Base-by-base conservation (phyloP, 352 stramenopile genomes). In the Elongisporangium undulatum region DNA sequence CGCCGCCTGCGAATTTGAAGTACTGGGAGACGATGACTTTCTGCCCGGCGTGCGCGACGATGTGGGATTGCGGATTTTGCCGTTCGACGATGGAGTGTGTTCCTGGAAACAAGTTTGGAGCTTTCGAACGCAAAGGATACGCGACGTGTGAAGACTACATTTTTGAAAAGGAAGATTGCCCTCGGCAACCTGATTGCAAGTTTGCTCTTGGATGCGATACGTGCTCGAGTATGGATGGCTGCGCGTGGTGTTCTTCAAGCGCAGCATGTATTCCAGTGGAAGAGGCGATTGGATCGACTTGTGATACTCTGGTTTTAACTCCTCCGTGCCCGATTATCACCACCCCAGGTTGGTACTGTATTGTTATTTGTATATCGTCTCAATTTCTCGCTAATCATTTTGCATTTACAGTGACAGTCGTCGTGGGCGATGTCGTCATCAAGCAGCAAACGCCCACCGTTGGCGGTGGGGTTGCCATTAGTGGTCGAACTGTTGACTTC, bases 171-270 rank as follows among this genome's bases (percentile, higher is more conserved):
- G 73, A 74, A 15, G 66, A 75, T 12, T 98, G 93, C 61, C 88
- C 86, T 21, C 64, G 81, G 51, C 87, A 89, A 53, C 83, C 83
- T 13, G 59, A 71, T 41, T 93, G 84, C 59, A 57, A 85, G 39
- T 48, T 57, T 3, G 63, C 79, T 22, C 73, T 63, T 13, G 69
- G 79, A 39, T 98, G 93, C 55, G 64, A 59, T 2, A 61, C 38
- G 22, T 98, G 94, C 51, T 75, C 85, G 3, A 69, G 52, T 17
- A 73, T 71, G 16, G 56, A 75, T 16, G 63, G 87, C 51, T 98
- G 94, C 56, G 85, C 87, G 10, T 98, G 93, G 93, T 98, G 94
- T 61, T 82, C 89, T 5, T 95, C 83, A 6, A 73, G 94, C 55
- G 77, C 76, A 39, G 71, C 62, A 10, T 98, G 94, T 67, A 82